phyloP scores from a whole-genome alignment of 805 yeast genomes.

The Candida pseudofarinosa region DNA sequence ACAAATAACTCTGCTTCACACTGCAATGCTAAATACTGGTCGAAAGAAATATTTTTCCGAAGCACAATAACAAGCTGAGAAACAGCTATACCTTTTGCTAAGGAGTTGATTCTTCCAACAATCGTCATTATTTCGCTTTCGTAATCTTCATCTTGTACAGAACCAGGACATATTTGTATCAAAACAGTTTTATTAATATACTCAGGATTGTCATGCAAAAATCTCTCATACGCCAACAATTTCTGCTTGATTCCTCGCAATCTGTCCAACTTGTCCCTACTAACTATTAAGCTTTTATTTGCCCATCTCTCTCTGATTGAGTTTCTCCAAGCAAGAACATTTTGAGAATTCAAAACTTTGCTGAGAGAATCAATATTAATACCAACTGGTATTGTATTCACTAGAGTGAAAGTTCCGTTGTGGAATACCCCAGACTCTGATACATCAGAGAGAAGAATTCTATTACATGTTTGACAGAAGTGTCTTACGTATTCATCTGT shows the following conservation, averaged over 20 bases:
- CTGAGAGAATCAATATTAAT: slow-evolving; percentile 63
- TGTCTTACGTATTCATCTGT: slow-evolving; percentile 92
- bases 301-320: slow-evolving; percentile 79
- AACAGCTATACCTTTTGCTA: slow-evolving; percentile 65
- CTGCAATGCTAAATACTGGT: slow-evolving; percentile 82
- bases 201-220: slow-evolving; percentile 68
- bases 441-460: slow-evolving; percentile 82
- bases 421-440: slow-evolving; percentile 56
- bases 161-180: slow-evolving; percentile 76
- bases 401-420: slow-evolving; percentile 53
- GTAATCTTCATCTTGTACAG: slow-evolving; percentile 52
- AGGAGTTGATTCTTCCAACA: slow-evolving; percentile 80
- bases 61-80: slow-evolving; percentile 81
- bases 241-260: slow-evolving; percentile 88
- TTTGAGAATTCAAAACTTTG: slow-evolving; percentile 41
- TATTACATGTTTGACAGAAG: slow-evolving; percentile 83
- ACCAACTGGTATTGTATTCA: slow-evolving; percentile 69
- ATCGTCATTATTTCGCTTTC: slow-evolving; percentile 72
- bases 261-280: slow-evolving; percentile 84
- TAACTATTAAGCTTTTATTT: slow-evolving; percentile 65
- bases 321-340: slow-evolving; percentile 61
- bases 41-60: slow-evolving; percentile 84
- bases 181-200: slow-evolving; percentile 66
- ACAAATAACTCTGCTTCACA: slow-evolving; percentile 84
- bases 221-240: slow-evolving; percentile 78